phyloP scores from a whole-genome alignment of 768 basidiomycete genomes.

The Lactarius deliciosus region DNA sequence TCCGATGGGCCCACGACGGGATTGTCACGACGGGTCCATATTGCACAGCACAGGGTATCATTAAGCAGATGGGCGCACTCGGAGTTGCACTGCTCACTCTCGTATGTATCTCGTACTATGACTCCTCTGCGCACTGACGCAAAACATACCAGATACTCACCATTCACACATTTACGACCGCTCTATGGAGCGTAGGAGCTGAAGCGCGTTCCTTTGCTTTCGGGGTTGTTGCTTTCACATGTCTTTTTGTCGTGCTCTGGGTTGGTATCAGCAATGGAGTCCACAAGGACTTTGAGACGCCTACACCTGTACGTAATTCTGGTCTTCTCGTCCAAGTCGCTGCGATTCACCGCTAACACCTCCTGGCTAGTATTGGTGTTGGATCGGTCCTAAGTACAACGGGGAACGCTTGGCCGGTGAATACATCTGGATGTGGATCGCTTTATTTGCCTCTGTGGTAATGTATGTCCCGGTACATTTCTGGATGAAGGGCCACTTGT shows the following conservation, averaged over 20 bases:
- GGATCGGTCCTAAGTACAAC: constrained; percentile 39
- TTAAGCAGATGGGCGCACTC: constrained; percentile 45
- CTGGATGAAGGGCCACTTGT: constrained; percentile 39
- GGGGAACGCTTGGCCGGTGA: constrained; percentile 41
- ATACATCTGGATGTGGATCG: constrained; percentile 48
- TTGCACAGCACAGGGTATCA: constrained; percentile 41
- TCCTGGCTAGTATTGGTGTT: constrained; percentile 42
- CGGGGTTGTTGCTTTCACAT: constrained; percentile 1
- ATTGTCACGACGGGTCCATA: constrained; percentile 36
- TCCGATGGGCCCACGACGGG: constrained; percentile 40
- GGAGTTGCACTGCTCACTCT: constrained; percentile 44
- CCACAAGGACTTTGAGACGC: constrained; percentile 33
- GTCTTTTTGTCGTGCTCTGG: constrained; percentile 37
- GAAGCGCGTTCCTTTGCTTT: constrained; percentile 36
- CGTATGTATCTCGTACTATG: constrained; percentile 31
- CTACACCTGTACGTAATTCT: constrained; percentile 36
- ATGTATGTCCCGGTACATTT: constrained; percentile 41
- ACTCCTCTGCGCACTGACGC: not conserved
- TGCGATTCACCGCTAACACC: constrained; percentile 1
- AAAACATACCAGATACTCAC: constrained; percentile 38
- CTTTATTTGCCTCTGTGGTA: constrained; percentile 38
- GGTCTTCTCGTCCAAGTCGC: not conserved
- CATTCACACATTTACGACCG: constrained; percentile 41
- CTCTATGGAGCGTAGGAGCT: constrained; percentile 39
- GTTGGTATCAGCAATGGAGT: constrained; percentile 35